phyloP scores from a whole-genome alignment of 208 protist genomes.

The Naegleria fowleri region DNA sequence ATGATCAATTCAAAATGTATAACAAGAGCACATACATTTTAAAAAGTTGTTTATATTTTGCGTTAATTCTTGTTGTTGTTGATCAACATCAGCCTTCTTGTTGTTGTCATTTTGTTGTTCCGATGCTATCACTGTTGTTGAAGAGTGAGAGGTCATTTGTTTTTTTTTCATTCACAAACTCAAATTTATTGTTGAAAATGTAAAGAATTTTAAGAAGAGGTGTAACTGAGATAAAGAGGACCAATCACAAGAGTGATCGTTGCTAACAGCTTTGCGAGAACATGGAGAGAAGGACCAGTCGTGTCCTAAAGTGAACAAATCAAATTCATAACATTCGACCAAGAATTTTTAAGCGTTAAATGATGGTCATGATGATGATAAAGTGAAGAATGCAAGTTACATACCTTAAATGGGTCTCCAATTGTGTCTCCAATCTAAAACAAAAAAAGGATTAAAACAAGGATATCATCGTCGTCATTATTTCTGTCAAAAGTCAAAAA shows the following conservation, averaged over 20 bases:
- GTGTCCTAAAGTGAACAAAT: conserved; percentile 22
- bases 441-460: no score
- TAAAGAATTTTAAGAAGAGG: background rate
- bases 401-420: conserved; percentile 36
- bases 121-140: background rate
- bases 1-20: background rate
- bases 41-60: background rate
- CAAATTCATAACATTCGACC: no score
- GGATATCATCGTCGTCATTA: no score
- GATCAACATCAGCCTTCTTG: background rate
- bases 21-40: background rate
- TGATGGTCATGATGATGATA: no score
- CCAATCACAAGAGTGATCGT: conserved; percentile 34
- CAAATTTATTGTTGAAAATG: background rate
- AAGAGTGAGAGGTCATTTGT: background rate
- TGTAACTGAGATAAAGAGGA: conserved; percentile 32
- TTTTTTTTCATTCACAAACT: background rate
- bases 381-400: no score
- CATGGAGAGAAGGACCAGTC: conserved; percentile 32
- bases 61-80: background rate
- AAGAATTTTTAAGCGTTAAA: no score
- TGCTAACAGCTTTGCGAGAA: conserved; percentile 32
- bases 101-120: background rate
- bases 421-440: conserved; percentile 39
- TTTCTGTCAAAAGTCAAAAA: no score